Percentiles rank a stretch among this genome's conserved stretches.
Conservation (phyloP, 2,329 filamentous ascomycete genomes). For the Colletotrichum sp. region DNA sequence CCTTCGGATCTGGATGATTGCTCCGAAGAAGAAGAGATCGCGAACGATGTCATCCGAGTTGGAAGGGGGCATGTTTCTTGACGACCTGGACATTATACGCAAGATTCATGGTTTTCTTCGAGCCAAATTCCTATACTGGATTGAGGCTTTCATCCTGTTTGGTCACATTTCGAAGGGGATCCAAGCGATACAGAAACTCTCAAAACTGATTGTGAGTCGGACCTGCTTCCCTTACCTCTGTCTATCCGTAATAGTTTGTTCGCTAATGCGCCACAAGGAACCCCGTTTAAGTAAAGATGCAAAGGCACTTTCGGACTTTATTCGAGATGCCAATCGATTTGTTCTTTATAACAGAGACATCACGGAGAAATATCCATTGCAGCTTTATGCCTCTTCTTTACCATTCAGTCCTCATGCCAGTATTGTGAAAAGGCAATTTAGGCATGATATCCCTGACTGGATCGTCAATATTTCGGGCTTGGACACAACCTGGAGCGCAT, state of each 20-base stretch:
- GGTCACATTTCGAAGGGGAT: fast-evolving
- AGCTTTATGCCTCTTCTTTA: too few species aligned
- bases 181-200: fast-evolving
- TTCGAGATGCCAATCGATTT: too few species aligned
- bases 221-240: fast-evolving
- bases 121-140: fast-evolving
- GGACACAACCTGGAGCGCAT: fast-evolving
- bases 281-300: fast-evolving
- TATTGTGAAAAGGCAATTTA: fast-evolving
- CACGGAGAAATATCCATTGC: too few species aligned
- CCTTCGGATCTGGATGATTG: too few species aligned
- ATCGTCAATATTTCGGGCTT: fast-evolving
- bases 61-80: too few species aligned
- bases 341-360: too few species aligned
- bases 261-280: fast-evolving
- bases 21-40: too few species aligned
- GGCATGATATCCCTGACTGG: fast-evolving
- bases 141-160: fast-evolving
- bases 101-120: fast-evolving
- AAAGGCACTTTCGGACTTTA: fast-evolving
- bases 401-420: too few species aligned
- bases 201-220: fast-evolving
- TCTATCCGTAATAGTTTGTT: too few species aligned
- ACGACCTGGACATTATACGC: fast-evolving
- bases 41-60: too few species aligned